phyloP scores from a whole-genome alignment of 208 protist species.

The Trypanosoma conorhini region DNA sequence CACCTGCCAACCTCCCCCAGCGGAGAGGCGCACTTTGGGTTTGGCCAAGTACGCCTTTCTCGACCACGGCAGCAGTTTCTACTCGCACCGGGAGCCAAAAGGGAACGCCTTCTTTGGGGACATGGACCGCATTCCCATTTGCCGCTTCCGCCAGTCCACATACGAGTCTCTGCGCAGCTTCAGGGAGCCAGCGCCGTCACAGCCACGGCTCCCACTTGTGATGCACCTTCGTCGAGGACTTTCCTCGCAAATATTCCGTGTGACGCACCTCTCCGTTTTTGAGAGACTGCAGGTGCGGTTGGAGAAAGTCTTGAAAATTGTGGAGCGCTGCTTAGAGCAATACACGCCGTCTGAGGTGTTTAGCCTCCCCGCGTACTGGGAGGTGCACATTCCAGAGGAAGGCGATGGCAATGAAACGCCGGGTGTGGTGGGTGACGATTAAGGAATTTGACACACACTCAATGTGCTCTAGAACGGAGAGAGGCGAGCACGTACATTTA shows the following conservation, averaged over 20 bases:
- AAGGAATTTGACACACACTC: background rate
- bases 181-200: slow-evolving; percentile 1
- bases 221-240: slow-evolving; percentile 32
- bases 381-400: slow-evolving; percentile 64
- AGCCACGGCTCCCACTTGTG: slow-evolving; percentile 46
- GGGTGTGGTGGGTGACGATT: background rate
- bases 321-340: slow-evolving; percentile 49
- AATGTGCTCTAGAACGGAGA: background rate
- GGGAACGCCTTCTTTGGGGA: slow-evolving; percentile 69
- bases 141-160: slow-evolving; percentile 67
- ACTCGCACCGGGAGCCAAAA: slow-evolving; percentile 74
- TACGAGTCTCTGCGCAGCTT: slow-evolving; percentile 43
- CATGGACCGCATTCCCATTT: slow-evolving; percentile 50
- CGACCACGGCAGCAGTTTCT: slow-evolving; percentile 83
- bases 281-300: slow-evolving; percentile 55
- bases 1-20: slow-evolving; percentile 35
- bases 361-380: slow-evolving; percentile 65
- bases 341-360: slow-evolving; percentile 54
- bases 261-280: slow-evolving; percentile 48
- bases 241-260: slow-evolving; percentile 44
- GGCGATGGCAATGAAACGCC: slow-evolving; percentile 33
- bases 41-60: slow-evolving; percentile 83
- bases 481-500: background rate
- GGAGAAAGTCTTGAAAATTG: slow-evolving; percentile 61
- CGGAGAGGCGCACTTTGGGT: slow-evolving; percentile 43